These are phyloP conservation scores for Fusarium humuli DNA, from an alignment of 2,329 filamentous ascomycete species.

Conservation along the genomic window DNA sequence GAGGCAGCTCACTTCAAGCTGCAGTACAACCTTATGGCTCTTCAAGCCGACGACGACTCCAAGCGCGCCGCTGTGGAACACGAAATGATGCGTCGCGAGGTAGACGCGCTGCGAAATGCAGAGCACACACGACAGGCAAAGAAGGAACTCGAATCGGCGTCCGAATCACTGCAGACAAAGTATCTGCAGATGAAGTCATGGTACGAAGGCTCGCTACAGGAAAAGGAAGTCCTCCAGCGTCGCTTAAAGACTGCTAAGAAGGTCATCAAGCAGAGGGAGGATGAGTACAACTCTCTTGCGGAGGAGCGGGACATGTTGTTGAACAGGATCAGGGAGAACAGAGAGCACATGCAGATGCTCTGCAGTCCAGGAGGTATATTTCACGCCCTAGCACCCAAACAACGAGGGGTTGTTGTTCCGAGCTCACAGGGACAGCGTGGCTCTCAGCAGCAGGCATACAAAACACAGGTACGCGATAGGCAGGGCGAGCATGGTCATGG, in stretches of 20 bases:
- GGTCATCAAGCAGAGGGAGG: conserved; percentile 81
- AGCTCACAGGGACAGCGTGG: conserved; percentile 60
- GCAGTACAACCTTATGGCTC: conserved; percentile 84
- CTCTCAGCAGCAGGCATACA: conserved; percentile 65
- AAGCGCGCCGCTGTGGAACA: conserved; percentile 92
- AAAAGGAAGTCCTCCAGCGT: conserved; percentile 72
- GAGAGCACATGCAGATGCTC: conserved; percentile 85
- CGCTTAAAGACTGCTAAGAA: conserved; percentile 80
- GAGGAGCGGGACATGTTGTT: conserved; percentile 84
- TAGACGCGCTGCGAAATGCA: conserved; percentile 82
- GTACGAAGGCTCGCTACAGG: conserved; percentile 74
- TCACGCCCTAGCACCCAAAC: conserved; percentile 70
- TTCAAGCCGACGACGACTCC: conserved; percentile 86
- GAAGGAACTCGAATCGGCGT: conserved; percentile 63
- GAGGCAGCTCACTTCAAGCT: conserved; percentile 91
- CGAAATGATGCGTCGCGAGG: conserved; percentile 88
- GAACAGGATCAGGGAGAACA: conserved; percentile 87
- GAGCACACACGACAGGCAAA: conserved; percentile 75
- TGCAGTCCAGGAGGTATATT: conserved; percentile 79
- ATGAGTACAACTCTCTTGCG: conserved; percentile 74
- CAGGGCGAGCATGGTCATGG: conserved; percentile 71
- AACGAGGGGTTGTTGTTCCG: conserved; percentile 52
- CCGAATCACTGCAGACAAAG: conserved; percentile 65
- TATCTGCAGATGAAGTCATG: conserved; percentile 73
- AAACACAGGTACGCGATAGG: conserved; percentile 57